Conservation (phyloP, 2,329 filamentous ascomycete genomes). For the Fusarium sp. region DNA sequence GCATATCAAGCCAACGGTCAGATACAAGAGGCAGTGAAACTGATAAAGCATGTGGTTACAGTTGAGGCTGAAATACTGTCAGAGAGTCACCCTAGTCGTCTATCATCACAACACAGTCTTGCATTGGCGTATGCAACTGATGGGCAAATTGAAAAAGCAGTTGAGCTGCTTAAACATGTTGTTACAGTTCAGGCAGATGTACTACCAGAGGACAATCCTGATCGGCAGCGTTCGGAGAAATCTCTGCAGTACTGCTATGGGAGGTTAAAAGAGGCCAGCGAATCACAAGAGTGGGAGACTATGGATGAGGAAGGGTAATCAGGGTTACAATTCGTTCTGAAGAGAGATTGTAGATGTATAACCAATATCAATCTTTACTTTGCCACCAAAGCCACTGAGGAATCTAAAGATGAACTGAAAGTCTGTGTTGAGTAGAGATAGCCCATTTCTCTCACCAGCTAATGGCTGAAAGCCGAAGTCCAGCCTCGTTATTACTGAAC, state of each 20-base stretch:
- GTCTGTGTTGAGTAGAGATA: no score
- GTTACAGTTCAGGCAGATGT: rapidly evolving
- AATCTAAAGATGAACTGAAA: no score
- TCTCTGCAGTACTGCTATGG: neutral
- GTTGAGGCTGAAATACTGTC: rapidly evolving
- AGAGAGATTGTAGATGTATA: no score
- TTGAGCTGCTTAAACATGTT: neutral
- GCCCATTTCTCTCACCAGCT: no score
- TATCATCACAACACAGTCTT: neutral
- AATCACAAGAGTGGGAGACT: no score
- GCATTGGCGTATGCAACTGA: neutral
- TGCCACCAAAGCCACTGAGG: no score
- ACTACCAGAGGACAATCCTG: rapidly evolving
- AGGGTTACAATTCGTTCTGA: no score
- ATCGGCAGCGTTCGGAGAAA: rapidly evolving
- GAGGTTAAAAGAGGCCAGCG: rapidly evolving
- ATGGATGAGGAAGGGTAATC: no score
- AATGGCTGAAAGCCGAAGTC: no score
- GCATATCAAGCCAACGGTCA: neutral
- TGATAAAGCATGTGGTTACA: slow-evolving; percentile 12
- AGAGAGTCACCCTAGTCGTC: neutral
- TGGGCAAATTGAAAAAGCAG: neutral
- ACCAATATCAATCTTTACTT: no score
- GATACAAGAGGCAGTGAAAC: rapidly evolving
- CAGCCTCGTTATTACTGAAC: no score